phyloP scores from a whole-genome alignment of 2,329 filamentous ascomycete species.

The Ceratocystis huliohia region DNA sequence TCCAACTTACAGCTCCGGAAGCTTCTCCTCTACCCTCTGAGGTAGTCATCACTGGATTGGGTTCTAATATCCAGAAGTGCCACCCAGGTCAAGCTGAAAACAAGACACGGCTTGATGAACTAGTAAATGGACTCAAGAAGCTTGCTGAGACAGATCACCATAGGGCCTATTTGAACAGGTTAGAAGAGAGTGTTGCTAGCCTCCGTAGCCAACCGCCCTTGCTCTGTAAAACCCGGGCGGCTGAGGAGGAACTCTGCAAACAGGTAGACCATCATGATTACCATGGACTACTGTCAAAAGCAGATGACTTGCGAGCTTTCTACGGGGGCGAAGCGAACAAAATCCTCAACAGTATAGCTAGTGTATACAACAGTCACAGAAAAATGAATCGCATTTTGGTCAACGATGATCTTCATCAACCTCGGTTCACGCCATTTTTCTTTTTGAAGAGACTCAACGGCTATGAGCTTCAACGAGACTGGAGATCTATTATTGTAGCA shows the following conservation, averaged over 20 bases:
- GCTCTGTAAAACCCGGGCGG: neutral
- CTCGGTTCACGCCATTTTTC: conserved; percentile 25
- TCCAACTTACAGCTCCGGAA: neutral
- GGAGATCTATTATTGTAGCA: conserved; percentile 29
- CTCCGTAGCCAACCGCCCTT: neutral
- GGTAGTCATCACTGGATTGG: neutral
- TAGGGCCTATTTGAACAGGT: conserved; percentile 2
- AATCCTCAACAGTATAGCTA: neutral
- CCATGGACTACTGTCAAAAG: neutral
- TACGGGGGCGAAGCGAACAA: neutral
- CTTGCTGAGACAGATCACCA: neutral
- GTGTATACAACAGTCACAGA: neutral
- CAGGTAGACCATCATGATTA: neutral
- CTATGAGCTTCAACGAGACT: conserved; percentile 27
- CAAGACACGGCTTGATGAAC: neutral
- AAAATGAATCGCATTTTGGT: neutral
- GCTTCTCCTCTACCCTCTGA: neutral
- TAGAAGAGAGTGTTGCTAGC: neutral
- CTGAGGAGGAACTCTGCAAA: neutral
- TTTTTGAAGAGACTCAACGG: conserved; percentile 29
- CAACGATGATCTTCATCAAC: neutral
- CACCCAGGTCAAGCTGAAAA: neutral
- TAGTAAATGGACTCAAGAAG: neutral
- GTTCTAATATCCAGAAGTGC: neutral
- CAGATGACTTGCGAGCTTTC: neutral